Base-by-base conservation (phyloP, 345 rosid species). In the Citrus maxima region DNA sequence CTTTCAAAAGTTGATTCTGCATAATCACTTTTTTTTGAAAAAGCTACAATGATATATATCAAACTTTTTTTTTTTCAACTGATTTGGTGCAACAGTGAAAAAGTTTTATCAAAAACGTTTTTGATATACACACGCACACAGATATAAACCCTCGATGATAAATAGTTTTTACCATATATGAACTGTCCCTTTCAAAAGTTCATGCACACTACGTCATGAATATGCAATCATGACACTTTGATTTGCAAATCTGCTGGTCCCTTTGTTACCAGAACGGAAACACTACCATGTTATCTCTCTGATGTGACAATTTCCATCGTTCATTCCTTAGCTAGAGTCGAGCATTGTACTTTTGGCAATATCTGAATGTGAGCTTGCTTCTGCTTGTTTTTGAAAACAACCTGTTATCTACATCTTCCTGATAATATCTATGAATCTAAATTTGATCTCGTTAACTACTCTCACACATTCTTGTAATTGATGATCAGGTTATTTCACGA, bases 201-300 rank as follows among this genome's bases (percentile, higher is more conserved):
- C 80, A 77, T 69, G 75, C 80, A 69, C 71, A 70, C 68, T 42
- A 70, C 61, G 80, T 78, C 75, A 78, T 34, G 24, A 35, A 16
- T 30, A 59, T 70, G 68, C 68, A 70, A 46, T 38, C 30, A 28
- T 58, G 32, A 28, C n/a, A 62, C 27, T 40, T 61, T 38, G 59
- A 68, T 14, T 58, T 25, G 22, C 46, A 34, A 27, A 19, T 58
- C 55, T 19, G 37, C 32, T 69, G 74, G 80, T 56, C 74, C 68
- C 69, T 70, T 69, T 70, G 80, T 70, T 46, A 70, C 75, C 59
- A 24, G n/a, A 30, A 60, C 27, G 69, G 75, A 77, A 77, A 77
- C 80, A 77, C 59, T 10, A 7, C 49, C 75, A 78, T 68, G 75
- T 78, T 68, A 68, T 40, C 67, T 10, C 55, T 40, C 2, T 38